Evolutionary conservation across 345 rosid species (phyloP).

Genomic region (Citrus hindsii): DNA sequence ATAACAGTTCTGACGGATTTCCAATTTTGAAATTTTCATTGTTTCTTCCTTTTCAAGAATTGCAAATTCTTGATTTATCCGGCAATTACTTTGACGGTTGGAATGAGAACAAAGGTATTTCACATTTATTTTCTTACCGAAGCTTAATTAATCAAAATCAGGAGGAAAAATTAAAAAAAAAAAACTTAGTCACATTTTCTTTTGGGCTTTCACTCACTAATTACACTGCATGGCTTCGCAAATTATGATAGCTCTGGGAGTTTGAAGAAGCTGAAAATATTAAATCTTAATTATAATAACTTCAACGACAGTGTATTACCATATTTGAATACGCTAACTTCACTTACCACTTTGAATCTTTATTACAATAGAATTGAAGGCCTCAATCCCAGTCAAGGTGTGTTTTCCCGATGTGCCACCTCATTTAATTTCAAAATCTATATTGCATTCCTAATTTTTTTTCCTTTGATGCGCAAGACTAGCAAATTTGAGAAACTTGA

Average conservation of each 20-base stretch:
- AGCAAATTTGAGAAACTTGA: background rate
- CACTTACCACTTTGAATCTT: background rate
- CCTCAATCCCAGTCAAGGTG: background rate
- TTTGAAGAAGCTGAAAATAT: background rate
- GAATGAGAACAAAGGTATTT: background rate
- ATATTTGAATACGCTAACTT: background rate
- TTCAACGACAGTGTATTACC: background rate
- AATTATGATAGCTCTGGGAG: background rate
- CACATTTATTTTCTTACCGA: background rate
- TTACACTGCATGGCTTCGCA: background rate
- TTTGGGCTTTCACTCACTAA: no score
- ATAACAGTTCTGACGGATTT: no score
- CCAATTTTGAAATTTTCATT: background rate
- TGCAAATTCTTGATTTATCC: slow-evolving; percentile 1
- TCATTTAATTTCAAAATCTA: no score
- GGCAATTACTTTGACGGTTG: background rate
- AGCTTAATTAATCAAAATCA: no score
- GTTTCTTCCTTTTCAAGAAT: slow-evolving; percentile 14
- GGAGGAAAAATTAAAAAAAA: no score
- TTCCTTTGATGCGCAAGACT: background rate
- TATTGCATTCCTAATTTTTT: no score
- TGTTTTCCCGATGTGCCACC: background rate
- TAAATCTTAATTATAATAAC: background rate
- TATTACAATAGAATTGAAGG: fast-evolving
- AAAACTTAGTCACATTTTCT: background rate